Evolutionary conservation across 73 alveolate species (phyloP), one percentile per base, ranked within the genome.

Genomic region (Paramecium caudatum): DNA sequence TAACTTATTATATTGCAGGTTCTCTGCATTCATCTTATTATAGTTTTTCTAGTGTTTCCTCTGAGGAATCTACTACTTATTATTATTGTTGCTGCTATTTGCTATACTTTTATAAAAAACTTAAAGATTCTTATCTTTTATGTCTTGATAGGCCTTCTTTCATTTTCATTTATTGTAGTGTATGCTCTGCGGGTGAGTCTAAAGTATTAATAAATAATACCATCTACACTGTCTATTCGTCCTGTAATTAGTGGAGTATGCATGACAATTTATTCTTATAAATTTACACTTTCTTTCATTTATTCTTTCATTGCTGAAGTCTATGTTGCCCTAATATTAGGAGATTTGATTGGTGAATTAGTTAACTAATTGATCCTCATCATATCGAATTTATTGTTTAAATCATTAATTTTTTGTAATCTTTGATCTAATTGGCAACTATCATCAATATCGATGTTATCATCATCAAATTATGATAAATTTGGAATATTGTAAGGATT

Each of bases 211-310:
- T 68, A 17, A 13, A 65, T 30, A n/a, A 15, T 68, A 68, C 84
- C 84, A 37, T 68, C 50, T 21, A 74, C 43, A 16, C 88, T 43
- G 7, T 74, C 88, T 41, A 45, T 15, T 74, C 88, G 36, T 2
- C 88, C 88, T 3, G 88, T 74, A 16, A 74, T 74, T 0, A 74
- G 47, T 37, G 88, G 88, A 41, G 88, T 74, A 74, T 74, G 88
- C 88, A 74, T 74, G 19, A 74, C 43, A 23, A 74, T 74, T 21
- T 74, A 43, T 16, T 74, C 88, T 21, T 74, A 12, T 23, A 27
- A 41, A 34, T 43, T 13, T 12, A 41, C 65, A 16, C 39, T 41
- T 39, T 27, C 68, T 0, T 74, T 23, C 84, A 34, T 68, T 8
- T 37, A 19, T 15, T 37, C 88, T 13, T 74, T 74, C 88, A 74